These are phyloP conservation scores for Lasiodiplodia theobromae DNA, from an alignment of 2,329 filamentous ascomycete genomes.

Conservation along the genomic window DNA sequence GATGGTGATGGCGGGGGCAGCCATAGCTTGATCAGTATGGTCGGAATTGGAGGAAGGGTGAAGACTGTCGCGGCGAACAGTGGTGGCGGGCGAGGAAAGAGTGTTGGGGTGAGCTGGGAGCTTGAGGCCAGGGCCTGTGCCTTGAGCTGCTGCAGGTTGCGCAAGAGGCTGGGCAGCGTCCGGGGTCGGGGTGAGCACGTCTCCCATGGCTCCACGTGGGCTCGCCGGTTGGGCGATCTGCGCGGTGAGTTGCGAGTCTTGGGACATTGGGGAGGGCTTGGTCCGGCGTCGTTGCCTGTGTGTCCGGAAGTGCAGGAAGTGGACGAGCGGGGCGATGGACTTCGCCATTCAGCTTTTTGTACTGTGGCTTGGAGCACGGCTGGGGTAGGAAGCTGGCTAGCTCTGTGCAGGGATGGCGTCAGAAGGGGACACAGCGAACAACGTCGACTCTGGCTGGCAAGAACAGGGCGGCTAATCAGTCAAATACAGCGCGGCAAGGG, in stretches of 20 bases:
- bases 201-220: constrained; percentile 30
- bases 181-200: constrained; percentile 22
- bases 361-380: constrained; percentile 23
- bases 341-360: constrained; percentile 7
- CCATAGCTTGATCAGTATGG: neutral
- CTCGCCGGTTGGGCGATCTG: constrained; percentile 15
- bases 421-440: constrained; percentile 7
- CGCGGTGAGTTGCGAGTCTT: constrained; percentile 8
- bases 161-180: constrained; percentile 1
- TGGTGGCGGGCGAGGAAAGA: neutral
- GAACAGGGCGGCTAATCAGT: constrained; percentile 1
- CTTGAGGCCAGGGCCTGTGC: constrained; percentile 8
- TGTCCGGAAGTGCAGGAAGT: neutral
- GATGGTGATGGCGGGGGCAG: constrained; percentile 14
- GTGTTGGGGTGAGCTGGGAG: constrained; percentile 5
- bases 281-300: constrained; percentile 1
- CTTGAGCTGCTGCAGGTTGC: constrained; percentile 3
- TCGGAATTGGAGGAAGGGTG: neutral
- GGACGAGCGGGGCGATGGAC: neutral
- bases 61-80: neutral
- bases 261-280: neutral
- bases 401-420: neutral
- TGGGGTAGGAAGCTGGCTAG: constrained; percentile 10
- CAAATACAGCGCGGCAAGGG: constrained; percentile 14
- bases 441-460: neutral